Percentiles rank a stretch among this genome's conserved stretches.
Evolutionary conservation across 306 rosid genomes (phyloP).

Genomic region (Oxytropis ochrocephala): DNA sequence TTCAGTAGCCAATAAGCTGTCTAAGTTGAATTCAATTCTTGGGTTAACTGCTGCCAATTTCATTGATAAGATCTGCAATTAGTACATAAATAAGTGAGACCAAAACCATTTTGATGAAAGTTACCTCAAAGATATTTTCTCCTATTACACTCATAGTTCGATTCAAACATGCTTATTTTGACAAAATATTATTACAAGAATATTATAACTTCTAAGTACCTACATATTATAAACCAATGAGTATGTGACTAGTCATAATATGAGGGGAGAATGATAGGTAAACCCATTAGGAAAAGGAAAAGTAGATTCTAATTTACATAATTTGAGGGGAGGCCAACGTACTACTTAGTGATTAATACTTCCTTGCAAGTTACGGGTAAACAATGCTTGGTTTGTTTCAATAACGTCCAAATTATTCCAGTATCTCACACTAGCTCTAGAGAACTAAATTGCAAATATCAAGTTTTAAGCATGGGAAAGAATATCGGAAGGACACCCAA

Average conservation of each 20-base stretch:
- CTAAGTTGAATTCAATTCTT: conserved; percentile 73
- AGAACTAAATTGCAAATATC: neutral
- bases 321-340: neutral
- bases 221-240: neutral
- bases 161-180: neutral
- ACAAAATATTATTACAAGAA: neutral
- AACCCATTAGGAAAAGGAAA: neutral
- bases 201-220: neutral
- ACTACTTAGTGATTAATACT: neutral
- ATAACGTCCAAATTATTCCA: neutral
- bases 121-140: conserved; percentile 6
- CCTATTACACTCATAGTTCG: neutral
- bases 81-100: conserved; percentile 18
- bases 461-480: neutral
- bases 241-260: conserved; percentile 4
- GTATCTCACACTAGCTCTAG: neutral
- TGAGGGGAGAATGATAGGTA: neutral
- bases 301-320: neutral
- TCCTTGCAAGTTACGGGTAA: neutral
- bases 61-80: conserved; percentile 86
- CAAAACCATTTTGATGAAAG: conserved; percentile 17
- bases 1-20: conserved; percentile 62
- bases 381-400: conserved; percentile 2
- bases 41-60: conserved; percentile 92
- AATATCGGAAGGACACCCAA: neutral